Base-by-base conservation (phyloP, 2,329 filamentous ascomycete species). In the Aspergillus arachidicola region DNA sequence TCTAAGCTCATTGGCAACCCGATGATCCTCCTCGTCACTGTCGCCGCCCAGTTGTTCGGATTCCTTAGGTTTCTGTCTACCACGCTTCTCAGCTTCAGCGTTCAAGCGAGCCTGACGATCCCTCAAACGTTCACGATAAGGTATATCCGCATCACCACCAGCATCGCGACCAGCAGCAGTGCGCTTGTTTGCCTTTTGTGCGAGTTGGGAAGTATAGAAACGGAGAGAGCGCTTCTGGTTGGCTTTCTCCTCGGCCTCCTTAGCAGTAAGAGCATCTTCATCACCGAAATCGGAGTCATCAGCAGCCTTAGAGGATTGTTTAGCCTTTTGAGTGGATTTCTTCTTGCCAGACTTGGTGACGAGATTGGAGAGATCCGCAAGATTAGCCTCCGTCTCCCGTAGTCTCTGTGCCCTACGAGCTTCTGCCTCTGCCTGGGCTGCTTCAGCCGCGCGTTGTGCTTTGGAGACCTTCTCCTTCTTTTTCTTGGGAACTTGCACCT, bases 131-230 rank as follows among this genome's bases (percentile, higher is more conserved):
- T 99, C 95, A 61, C 94, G 88, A 77, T 97, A 90, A 3, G 95
- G 95, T 58, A 85, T 61, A 83, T 93, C 69, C 73, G 85, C 65
- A 79, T 86, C 67, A 76, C 85, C 62, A 79, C 85, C 61, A 82
- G 90, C 66, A 86, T 92, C 76, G 84, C 89, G 46, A 83, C 89
- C 67, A 86, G 91, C 78, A 81, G 80, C 65, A 72, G 88, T 70
- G 75, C 84, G 92, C 76, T 92, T 94, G 81, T 93, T 96, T 61
- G 92, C 89, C 80, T 97, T 98, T 77, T 98, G 94, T 32, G 92
- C 91, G 68, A 99, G 95, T 76, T 99, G 95, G 3, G 94, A 97
- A 2, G 96, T 98, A 85, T 99, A 99, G 84, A 99, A 99, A 66
- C 93, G 91, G 62, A 99, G 86, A 67, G 88, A 93, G 84, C 96